Base-by-base conservation (phyloP, 23 red algal genomes). In the Agarophyton chilense region DNA sequence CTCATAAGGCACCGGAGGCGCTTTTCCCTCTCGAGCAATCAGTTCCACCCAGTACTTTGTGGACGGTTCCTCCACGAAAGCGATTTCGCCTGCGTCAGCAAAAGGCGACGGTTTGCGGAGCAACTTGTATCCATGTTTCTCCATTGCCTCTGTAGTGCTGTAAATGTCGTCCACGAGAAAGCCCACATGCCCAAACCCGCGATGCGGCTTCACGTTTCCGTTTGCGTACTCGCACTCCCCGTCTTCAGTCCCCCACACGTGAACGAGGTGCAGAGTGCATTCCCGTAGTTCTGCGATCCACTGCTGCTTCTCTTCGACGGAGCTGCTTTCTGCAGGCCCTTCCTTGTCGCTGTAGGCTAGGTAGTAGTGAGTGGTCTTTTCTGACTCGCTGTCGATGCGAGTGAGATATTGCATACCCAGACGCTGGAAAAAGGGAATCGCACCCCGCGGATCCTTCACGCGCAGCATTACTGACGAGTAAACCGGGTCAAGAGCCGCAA, bases 171-270 rank as follows among this genome's bases (percentile, higher is more conserved):
- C 84, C 14, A 99, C 85, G 17, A 94, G 36, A 34, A 99, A 71
- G 67, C 93, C 94, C 29, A 94, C 84, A 81, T 96, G 91, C 29
- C 90, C 93, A 50, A 94, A 99, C 4, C 97, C 97, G 11, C 91
- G 91, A 67, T 91, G 52, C 38, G 87, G 87, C 56, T 70, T 47
- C 42, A 54, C 81, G 76, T 97, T 97, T 22, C 95, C 95, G 55
- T 97, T 93, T 16, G 44, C 74, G 47, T 44, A 57, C 56, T 45
- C 85, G 47, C 62, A 61, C 16, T 91, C 52, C 0, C 74, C 57
- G 12, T 93, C 62, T 81, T 97, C 95, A 14, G 74, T 84, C 1
- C 84, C 93, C 74, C 87, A 81, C 29, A 50, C 50, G 49, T 95
- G 84, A 33, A 62, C 56, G 14, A 87, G 52, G 35, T 64, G 31